Percentiles rank a stretch among this genome's conserved stretches.
phyloP scores from a whole-genome alignment of 2,329 filamentous ascomycete genomes.

The Pyrenophora graminea region DNA sequence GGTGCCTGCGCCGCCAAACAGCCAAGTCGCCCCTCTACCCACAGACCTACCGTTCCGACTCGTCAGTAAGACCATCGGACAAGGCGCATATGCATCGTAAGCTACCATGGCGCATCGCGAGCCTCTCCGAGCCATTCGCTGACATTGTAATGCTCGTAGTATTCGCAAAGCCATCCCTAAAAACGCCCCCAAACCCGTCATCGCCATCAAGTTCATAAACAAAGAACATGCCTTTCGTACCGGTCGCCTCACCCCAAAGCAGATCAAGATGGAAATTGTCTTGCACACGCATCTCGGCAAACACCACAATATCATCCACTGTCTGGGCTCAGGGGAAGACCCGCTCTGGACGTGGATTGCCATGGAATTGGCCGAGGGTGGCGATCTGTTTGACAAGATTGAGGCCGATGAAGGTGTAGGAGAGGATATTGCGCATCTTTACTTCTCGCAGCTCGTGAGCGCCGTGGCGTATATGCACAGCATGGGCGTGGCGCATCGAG shows the following conservation, averaged over 20 bases:
- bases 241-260: slow-evolving; percentile 85
- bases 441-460: slow-evolving; percentile 88
- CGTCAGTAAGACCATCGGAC: slow-evolving; percentile 93
- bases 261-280: slow-evolving; percentile 88
- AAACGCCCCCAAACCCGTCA: slow-evolving; percentile 71
- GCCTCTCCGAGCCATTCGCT: neutral
- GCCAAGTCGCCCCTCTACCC: slow-evolving; percentile 86
- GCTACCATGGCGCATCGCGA: neutral
- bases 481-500: slow-evolving; percentile 88
- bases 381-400: slow-evolving; percentile 98
- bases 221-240: slow-evolving; percentile 90
- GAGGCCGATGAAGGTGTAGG: slow-evolving; percentile 95
- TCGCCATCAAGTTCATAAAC: slow-evolving; percentile 98
- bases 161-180: slow-evolving; percentile 91
- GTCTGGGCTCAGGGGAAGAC: slow-evolving; percentile 87
- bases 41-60: slow-evolving; percentile 87
- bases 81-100: slow-evolving; percentile 91
- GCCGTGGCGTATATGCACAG: slow-evolving; percentile 95
- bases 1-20: slow-evolving; percentile 51
- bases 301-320: slow-evolving; percentile 92
- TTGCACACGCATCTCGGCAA: slow-evolving; percentile 86
- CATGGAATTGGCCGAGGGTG: slow-evolving; percentile 95
- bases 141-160: neutral
- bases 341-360: slow-evolving; percentile 92
- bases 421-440: slow-evolving; percentile 92